These are phyloP conservation scores for Fusarium austroafricanum DNA, from an alignment of 2,329 filamentous ascomycete genomes.

Conservation along the genomic window DNA sequence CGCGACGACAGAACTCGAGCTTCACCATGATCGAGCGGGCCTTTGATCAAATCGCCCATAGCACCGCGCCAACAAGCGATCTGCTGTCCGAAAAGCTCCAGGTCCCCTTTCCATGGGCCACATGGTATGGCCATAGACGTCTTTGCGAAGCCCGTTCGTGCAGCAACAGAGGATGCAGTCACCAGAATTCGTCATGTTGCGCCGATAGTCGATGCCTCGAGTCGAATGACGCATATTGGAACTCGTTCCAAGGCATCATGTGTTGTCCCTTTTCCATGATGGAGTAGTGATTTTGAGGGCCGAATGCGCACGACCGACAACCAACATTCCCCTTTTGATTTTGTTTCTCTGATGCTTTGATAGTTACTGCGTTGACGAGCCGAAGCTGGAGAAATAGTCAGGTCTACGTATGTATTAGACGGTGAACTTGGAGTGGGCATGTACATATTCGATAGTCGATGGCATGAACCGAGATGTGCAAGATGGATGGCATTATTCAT, in stretches of 20 bases:
- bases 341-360: slow-evolving; percentile 4
- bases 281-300: background rate
- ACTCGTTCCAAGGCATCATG: slow-evolving; percentile 29
- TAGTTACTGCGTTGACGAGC: background rate
- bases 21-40: slow-evolving; percentile 29
- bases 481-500: background rate
- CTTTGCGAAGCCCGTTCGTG: background rate
- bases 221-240: slow-evolving; percentile 29
- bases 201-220: slow-evolving; percentile 15
- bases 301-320: too few relatives aligned
- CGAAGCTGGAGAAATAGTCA: background rate
- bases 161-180: slow-evolving; percentile 5
- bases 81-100: slow-evolving; percentile 29
- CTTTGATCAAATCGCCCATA: slow-evolving; percentile 24
- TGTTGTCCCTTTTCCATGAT: slow-evolving; percentile 12
- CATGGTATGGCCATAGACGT: slow-evolving; percentile 35
- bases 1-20: slow-evolving; percentile 35
- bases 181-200: slow-evolving; percentile 27
- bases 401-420: background rate
- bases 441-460: background rate
- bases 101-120: slow-evolving; percentile 31
- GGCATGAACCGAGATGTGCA: slow-evolving; percentile 1
- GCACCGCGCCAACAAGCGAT: slow-evolving; percentile 34
- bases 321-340: slow-evolving; percentile 1
- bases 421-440: background rate